phyloP scores from a whole-genome alignment of 2,329 filamentous ascomycete species.

The Aurifilum marmelostoma region DNA sequence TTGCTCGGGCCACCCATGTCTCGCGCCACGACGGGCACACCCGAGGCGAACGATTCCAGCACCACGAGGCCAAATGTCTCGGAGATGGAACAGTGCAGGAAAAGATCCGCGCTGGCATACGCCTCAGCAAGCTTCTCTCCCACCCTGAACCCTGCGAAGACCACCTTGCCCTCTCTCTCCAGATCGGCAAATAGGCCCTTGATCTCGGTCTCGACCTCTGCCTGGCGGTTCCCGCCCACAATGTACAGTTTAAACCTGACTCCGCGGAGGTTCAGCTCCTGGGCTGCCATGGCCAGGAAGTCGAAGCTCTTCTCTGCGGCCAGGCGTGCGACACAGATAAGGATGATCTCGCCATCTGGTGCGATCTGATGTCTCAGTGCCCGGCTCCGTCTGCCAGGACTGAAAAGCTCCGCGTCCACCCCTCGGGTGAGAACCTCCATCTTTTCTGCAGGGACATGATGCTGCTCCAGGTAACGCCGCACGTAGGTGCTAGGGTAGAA shows the following conservation, averaged over 20 bases:
- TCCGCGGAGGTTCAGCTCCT: constrained; percentile 56
- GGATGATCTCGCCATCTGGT: constrained; percentile 64
- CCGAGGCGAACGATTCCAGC: constrained; percentile 71
- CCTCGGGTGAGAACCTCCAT: constrained; percentile 65
- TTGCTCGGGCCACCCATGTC: constrained; percentile 72
- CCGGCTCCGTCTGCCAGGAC: constrained; percentile 55
- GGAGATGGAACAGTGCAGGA: constrained; percentile 71
- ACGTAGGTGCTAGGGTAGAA: constrained; percentile 72
- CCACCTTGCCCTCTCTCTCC: constrained; percentile 52
- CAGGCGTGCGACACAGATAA: constrained; percentile 68
- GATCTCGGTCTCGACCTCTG: constrained; percentile 63
- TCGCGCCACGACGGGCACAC: constrained; percentile 69
- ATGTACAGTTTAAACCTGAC: constrained; percentile 67
- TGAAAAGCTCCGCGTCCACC: constrained; percentile 66
- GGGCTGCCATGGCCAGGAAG: constrained; percentile 62
- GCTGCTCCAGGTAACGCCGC: constrained; percentile 60
- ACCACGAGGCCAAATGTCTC: constrained; percentile 75
- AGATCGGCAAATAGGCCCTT: constrained; percentile 61
- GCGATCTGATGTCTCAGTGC: constrained; percentile 58
- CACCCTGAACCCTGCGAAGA: constrained; percentile 69
- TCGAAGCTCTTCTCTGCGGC: constrained; percentile 73
- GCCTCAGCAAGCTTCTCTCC: constrained; percentile 65
- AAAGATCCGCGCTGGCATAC: constrained; percentile 71
- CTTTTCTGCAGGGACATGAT: constrained; percentile 59
- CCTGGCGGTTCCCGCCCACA: constrained; percentile 69